These are phyloP conservation scores for Ascochyta pisi DNA, from an alignment of 2,329 filamentous ascomycete species.

Conservation along the genomic window DNA sequence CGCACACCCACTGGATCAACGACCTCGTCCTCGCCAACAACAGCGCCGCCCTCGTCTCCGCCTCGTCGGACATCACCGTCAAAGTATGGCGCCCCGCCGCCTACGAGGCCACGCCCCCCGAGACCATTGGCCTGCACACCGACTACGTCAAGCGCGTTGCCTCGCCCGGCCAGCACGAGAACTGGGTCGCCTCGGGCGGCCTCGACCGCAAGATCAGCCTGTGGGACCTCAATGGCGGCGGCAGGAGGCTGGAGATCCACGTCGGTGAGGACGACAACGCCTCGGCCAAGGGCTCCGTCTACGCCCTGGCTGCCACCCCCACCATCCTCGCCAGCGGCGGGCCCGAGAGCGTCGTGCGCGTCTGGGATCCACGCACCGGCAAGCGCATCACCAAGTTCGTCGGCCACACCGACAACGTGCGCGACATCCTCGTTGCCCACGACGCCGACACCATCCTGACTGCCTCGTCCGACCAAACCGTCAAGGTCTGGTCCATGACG, in stretches of 20 bases:
- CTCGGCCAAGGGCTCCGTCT: slow-evolving; percentile 89
- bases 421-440: slow-evolving; percentile 87
- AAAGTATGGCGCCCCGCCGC: slow-evolving; percentile 86
- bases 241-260: slow-evolving; percentile 86
- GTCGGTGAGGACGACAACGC: slow-evolving; percentile 81
- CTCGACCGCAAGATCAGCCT: slow-evolving; percentile 90
- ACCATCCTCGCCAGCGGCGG: slow-evolving; percentile 89
- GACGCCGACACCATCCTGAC: slow-evolving; percentile 91
- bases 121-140: slow-evolving; percentile 87
- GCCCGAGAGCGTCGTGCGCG: slow-evolving; percentile 87
- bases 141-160: slow-evolving; percentile 97
- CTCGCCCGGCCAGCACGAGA: slow-evolving; percentile 71
- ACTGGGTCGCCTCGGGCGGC: slow-evolving; percentile 93
- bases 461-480: slow-evolving; percentile 92
- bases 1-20: slow-evolving; percentile 96
- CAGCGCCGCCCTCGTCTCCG: slow-evolving; percentile 82
- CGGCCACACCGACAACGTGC: slow-evolving; percentile 92
- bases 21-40: slow-evolving; percentile 83
- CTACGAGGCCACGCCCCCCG: slow-evolving; percentile 68
- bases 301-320: slow-evolving; percentile 81
- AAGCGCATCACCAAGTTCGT: slow-evolving; percentile 95
- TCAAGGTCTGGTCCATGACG: slow-evolving; percentile 97
- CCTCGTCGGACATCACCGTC: slow-evolving; percentile 91
- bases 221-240: slow-evolving; percentile 90
- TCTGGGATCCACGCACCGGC: slow-evolving; percentile 90